Evolutionary conservation across 768 basidiomycete genomes (phyloP).

Genomic region (Collybiopsis confluens): DNA sequence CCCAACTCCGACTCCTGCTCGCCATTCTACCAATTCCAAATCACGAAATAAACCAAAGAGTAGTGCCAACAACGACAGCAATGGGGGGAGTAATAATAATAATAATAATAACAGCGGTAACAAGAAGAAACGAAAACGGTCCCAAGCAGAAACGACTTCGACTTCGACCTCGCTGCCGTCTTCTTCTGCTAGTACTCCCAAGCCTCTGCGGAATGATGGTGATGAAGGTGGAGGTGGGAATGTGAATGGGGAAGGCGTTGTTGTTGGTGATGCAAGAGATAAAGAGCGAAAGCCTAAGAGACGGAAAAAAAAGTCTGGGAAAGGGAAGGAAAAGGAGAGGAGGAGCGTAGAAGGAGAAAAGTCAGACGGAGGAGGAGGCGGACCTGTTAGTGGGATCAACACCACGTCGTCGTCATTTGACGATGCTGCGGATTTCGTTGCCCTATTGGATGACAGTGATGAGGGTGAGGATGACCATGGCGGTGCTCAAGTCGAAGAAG

Average conservation of each 20-base stretch:
- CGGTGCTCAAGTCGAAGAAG: no score
- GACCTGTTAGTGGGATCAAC: background rate
- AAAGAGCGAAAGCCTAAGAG: background rate
- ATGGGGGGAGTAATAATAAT: no score
- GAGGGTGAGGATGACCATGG: slow-evolving; percentile 19
- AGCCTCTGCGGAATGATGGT: background rate
- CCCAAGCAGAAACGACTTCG: background rate
- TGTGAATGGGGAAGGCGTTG: no score
- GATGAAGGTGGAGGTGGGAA: no score
- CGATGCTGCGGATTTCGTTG: slow-evolving; percentile 28
- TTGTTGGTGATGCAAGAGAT: background rate
- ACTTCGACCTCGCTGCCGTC: background rate
- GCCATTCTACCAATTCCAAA: no score
- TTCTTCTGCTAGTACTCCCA: background rate
- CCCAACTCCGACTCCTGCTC: no score
- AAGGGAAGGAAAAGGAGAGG: background rate
- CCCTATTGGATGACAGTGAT: slow-evolving; percentile 13
- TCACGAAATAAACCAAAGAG: no score
- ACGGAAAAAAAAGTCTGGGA: background rate
- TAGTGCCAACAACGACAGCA: no score
- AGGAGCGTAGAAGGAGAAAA: background rate
- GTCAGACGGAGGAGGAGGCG: background rate
- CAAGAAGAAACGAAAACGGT: no score
- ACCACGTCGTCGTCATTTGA: slow-evolving; percentile 8
- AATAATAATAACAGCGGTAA: no score